phyloP scores from a whole-genome alignment of 805 yeast species.

The Kodamaea laetipori region DNA sequence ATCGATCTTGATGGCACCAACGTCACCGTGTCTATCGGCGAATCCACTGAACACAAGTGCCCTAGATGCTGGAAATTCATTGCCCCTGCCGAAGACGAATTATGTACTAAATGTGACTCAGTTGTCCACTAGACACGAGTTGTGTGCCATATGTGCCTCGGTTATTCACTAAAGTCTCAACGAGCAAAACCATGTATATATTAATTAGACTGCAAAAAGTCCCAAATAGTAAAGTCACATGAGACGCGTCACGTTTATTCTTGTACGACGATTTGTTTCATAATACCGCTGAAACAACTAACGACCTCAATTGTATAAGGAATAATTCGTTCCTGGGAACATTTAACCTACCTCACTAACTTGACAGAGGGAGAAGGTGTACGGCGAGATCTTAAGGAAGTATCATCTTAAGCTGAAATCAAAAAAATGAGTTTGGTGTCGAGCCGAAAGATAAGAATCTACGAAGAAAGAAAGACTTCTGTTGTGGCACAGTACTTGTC shows the following conservation, averaged over 20 bases:
- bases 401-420: no score
- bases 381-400: no score
- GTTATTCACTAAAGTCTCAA: slow-evolving; percentile 33
- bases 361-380: no score
- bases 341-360: no score
- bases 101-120: slow-evolving; percentile 67
- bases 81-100: slow-evolving; percentile 48
- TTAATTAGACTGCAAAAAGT: no score
- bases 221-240: no score
- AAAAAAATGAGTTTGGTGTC: slow-evolving; percentile 17
- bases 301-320: no score
- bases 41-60: slow-evolving; percentile 62
- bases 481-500: slow-evolving; percentile 18
- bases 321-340: no score
- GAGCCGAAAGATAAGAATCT: slow-evolving; percentile 22
- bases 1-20: slow-evolving; percentile 21
- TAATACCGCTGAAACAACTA: no score
- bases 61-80: slow-evolving; percentile 93
- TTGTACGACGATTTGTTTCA: no score
- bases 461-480: slow-evolving; percentile 19
- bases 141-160: slow-evolving; percentile 67
- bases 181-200: no score
- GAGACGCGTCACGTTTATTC: no score
- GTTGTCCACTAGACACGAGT: slow-evolving; percentile 42
- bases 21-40: slow-evolving; percentile 40